Evolutionary conservation across 2,329 filamentous ascomycete species (phyloP), one percentile per base, ranked within the genome.

Genomic region (Aspergillus ochraceus): DNA sequence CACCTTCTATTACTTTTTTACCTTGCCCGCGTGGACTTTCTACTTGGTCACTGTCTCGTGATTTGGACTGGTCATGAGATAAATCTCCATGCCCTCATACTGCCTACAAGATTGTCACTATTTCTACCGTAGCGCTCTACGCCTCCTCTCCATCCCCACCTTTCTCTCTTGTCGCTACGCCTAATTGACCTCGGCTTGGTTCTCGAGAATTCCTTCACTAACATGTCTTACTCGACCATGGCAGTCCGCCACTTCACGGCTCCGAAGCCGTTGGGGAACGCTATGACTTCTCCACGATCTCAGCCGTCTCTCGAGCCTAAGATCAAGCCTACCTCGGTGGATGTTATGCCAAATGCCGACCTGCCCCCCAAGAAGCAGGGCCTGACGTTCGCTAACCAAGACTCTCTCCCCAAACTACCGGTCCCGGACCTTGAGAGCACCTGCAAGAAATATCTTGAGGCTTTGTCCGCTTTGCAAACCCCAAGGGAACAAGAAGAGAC

Each of bases 71-170:
- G 61, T 64, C 63, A 66, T 69, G 79, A 78, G 83, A 81, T 83
- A 81, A 68, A 60, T 52, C 52, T 67, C 73, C 67, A 96, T 96
- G 91, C 90, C 90, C 82, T 78, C 84, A 70, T 94, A 91, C 77
- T 96, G 83, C 77, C 81, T 91, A 59, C 89, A 95, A 83, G 90
- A 96, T 78, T 96, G 90, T 72, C 91, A 96, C 76, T 96, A 96
- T 80, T 96, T 96, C 80, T 95, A 91, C 82, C 91, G 91, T 82
- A 96, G 89, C 77, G 90, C 91, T 74, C 81, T 96, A 80, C 91
- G 91, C 82, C 88, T 92, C 74, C 82, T 96, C 69, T 94, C 90
- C 73, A 88, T 96, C 70, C 85, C 87, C 79, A 96, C 90, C 69
- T 85, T 81, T 71, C 86, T 96, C 76, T 91, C 89, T 66, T 88